A percentile compares a stretch with the other conserved stretches of the same genome.
These are phyloP conservation scores for Lentinula guzmanii DNA, from an alignment of 768 basidiomycete species.

Conservation along the genomic window DNA sequence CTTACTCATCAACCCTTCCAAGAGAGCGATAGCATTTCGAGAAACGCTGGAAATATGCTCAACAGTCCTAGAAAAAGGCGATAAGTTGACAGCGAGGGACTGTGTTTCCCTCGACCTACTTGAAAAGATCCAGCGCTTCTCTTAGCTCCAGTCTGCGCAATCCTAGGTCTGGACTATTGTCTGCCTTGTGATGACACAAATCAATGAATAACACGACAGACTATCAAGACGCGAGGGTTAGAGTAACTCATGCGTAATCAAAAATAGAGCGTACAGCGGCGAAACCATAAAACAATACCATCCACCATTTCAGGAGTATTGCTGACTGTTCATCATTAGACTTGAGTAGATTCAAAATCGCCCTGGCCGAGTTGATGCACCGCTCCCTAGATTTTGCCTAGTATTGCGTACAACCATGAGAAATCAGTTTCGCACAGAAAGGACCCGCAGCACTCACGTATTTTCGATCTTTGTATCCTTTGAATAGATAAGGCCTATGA, in stretches of 20 bases:
- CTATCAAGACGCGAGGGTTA: conserved; percentile 6
- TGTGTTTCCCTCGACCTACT: conserved; percentile 6
- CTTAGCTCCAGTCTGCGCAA: conserved; percentile 14
- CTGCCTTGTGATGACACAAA: conserved; percentile 16
- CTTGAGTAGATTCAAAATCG: conserved; percentile 16
- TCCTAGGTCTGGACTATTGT: conserved; percentile 11
- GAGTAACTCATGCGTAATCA: not conserved
- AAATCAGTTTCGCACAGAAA: not conserved
- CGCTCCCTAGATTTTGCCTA: conserved; percentile 18
- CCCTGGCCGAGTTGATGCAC: conserved; percentile 18
- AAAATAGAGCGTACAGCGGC: conserved; percentile 13
- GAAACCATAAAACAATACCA: conserved; percentile 18
- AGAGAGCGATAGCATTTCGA: conserved; percentile 16
- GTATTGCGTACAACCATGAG: not conserved
- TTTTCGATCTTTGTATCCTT: conserved; percentile 17
- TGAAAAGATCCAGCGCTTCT: conserved; percentile 17
- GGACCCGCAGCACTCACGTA: conserved; percentile 13
- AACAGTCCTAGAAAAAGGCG: conserved; percentile 1
- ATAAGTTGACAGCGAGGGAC: not conserved
- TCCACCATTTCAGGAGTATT: conserved; percentile 19
- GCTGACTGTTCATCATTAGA: conserved; percentile 15
- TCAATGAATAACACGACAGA: conserved; percentile 21
- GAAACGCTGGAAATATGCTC: conserved; percentile 15
- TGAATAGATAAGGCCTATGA: conserved; percentile 19
- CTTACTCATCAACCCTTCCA: conserved; percentile 19